These are phyloP conservation scores for Macadamia integrifolia DNA, from an alignment of 164 flowering plant genomes.

Conservation along the genomic window DNA sequence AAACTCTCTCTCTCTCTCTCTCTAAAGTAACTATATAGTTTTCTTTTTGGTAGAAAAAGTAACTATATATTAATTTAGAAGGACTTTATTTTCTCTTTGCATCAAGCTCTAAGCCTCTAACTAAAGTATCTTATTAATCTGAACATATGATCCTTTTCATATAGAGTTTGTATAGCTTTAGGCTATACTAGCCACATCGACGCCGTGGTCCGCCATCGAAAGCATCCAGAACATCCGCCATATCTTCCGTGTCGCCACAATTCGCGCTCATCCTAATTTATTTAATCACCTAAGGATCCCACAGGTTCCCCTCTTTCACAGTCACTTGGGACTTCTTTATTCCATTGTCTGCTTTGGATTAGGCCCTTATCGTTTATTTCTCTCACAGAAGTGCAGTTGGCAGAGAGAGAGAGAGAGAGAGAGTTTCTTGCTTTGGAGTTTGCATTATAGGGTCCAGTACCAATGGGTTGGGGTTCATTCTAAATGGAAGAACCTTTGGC, in stretches of 20 bases:
- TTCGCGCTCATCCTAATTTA: constrained; percentile 3
- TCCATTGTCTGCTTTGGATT: neutral
- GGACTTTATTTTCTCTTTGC: too few species aligned
- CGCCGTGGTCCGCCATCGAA: constrained; percentile 32
- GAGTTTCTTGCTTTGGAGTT: too few species aligned
- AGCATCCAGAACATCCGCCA: constrained; percentile 33
- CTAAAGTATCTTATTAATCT: neutral
- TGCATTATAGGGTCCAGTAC: too few species aligned
- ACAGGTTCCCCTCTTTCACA: neutral
- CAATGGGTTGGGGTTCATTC: too few species aligned
- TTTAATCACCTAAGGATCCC: constrained; percentile 1
- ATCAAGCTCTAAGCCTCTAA: too few species aligned
- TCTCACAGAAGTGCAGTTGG: neutral
- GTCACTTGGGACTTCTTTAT: neutral
- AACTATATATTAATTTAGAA: too few species aligned
- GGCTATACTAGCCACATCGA: constrained; percentile 4
- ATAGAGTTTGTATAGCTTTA: constrained; percentile 4
- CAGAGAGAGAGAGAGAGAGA: neutral
- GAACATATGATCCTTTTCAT: neutral
- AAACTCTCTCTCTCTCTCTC: neutral
- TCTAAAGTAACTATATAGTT: too few species aligned
- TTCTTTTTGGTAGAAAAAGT: too few species aligned
- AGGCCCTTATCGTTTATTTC: too few species aligned
- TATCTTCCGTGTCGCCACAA: constrained; percentile 25
- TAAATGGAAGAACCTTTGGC: too few species aligned